Conservation (phyloP, 345 rosid genomes). For the Tarenaya hassleriana region DNA sequence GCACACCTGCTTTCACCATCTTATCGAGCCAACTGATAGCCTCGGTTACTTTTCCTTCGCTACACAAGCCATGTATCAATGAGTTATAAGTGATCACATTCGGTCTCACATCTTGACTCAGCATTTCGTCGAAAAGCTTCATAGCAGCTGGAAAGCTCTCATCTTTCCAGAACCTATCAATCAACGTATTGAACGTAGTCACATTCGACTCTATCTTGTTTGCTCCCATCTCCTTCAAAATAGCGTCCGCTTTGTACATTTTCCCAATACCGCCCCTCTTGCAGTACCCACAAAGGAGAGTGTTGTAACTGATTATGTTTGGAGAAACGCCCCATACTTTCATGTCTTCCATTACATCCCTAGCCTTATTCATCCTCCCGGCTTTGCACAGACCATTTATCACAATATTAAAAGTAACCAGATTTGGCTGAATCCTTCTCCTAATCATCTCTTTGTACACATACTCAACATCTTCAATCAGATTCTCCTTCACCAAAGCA, state of each 20-base stretch:
- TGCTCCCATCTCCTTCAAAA: slow-evolving; percentile 63
- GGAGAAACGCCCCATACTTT: slow-evolving; percentile 45
- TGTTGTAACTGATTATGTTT: slow-evolving; percentile 53
- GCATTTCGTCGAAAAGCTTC: slow-evolving; percentile 65
- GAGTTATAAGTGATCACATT: slow-evolving; percentile 55
- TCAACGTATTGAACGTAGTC: slow-evolving; percentile 69
- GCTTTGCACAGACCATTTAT: slow-evolving; percentile 60
- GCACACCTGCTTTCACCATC: slow-evolving; percentile 50
- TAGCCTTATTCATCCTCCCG: slow-evolving; percentile 66
- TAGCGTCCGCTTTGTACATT: slow-evolving; percentile 68
- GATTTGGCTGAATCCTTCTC: slow-evolving; percentile 45
- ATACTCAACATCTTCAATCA: slow-evolving; percentile 44
- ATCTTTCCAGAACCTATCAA: slow-evolving; percentile 79
- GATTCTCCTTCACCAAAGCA: slow-evolving; percentile 47
- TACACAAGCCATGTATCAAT: slow-evolving; percentile 49
- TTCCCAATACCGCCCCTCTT: slow-evolving; percentile 57
- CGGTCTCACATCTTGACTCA: slow-evolving; percentile 46
- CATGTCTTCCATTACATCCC: slow-evolving; percentile 67
- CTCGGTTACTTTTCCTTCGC: slow-evolving; percentile 43
- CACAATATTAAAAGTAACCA: slow-evolving; percentile 47
- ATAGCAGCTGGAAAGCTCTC: slow-evolving; percentile 41
- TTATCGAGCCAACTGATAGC: slow-evolving; percentile 43
- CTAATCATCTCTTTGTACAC: slow-evolving; percentile 60
- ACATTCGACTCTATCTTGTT: slow-evolving; percentile 39
- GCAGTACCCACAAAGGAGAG: slow-evolving; percentile 62